phyloP scores from a whole-genome alignment of 164 flowering plant species.

The Stephania yunnanensis region DNA sequence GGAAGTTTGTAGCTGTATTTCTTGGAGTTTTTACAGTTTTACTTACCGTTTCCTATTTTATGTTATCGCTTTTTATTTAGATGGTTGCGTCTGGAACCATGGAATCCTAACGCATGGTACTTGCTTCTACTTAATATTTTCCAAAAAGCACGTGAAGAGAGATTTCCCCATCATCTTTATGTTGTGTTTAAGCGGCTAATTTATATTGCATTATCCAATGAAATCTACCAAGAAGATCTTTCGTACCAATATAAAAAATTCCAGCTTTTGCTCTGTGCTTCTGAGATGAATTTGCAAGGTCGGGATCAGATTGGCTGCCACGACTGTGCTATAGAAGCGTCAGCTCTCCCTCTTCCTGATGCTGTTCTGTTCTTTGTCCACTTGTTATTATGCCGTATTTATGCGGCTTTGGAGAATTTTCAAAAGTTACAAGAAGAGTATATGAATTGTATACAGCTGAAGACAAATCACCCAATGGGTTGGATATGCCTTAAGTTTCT shows the following conservation, averaged over 20 bases:
- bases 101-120: conserved; percentile 59
- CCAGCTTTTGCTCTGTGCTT: conserved; percentile 84
- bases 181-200: conserved; percentile 46
- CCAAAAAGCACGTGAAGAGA: conserved; percentile 79
- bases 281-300: conserved; percentile 65
- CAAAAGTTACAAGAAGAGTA: conserved; percentile 42
- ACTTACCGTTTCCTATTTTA: not conserved
- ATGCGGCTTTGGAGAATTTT: conserved; percentile 43
- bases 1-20: not conserved
- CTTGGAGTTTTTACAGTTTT: not conserved
- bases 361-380: conserved; percentile 60
- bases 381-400: conserved; percentile 68
- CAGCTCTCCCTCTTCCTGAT: conserved; percentile 38
- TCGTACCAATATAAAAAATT: conserved; percentile 48
- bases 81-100: conserved; percentile 74
- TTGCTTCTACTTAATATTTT: conserved; percentile 56
- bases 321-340: conserved; percentile 49
- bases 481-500: conserved; percentile 71
- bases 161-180: conserved; percentile 65
- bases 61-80: conserved; percentile 36
- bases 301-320: conserved; percentile 41
- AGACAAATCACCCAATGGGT: conserved; percentile 61
- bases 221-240: conserved; percentile 19
- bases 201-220: conserved; percentile 37
- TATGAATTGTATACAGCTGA: conserved; percentile 54